Evolutionary conservation across 2,329 filamentous ascomycete species (phyloP).

Genomic region (Sporothrix curviconia): DNA sequence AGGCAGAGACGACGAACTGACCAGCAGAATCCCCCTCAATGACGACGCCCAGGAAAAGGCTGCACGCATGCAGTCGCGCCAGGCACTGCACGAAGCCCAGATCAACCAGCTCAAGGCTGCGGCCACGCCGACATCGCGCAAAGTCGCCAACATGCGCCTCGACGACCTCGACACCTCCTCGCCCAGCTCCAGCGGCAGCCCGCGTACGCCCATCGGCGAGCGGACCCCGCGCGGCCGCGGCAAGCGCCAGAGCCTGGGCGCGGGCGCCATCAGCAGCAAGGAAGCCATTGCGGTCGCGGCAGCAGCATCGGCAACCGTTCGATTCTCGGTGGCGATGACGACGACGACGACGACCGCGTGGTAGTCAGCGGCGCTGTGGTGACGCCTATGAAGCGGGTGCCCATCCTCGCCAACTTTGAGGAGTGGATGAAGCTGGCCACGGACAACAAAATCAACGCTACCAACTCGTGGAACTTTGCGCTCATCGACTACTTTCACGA

Average conservation of each 20-base stretch:
- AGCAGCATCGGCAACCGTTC: constrained; percentile 5
- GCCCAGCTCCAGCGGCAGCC: constrained; percentile 42
- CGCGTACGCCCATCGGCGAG: constrained; percentile 38
- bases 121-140: constrained; percentile 60
- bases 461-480: constrained; percentile 99
- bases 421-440: constrained; percentile 99
- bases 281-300: constrained; percentile 20
- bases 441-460: constrained; percentile 97
- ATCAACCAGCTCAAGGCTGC: constrained; percentile 85
- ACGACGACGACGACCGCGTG: constrained; percentile 50
- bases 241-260: constrained; percentile 18
- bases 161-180: constrained; percentile 50
- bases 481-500: constrained; percentile 99
- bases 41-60: constrained; percentile 93
- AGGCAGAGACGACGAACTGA: neutral
- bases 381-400: constrained; percentile 91
- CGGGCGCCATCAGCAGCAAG: constrained; percentile 31
- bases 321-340: neutral
- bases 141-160: constrained; percentile 48
- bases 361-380: constrained; percentile 58
- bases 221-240: constrained; percentile 35
- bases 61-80: constrained; percentile 75
- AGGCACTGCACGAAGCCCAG: constrained; percentile 82
- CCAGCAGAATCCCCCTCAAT: constrained; percentile 78
- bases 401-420: constrained; percentile 94